phyloP scores from a whole-genome alignment of 108 stramenopile species.

The Licmophora abbreviata region DNA sequence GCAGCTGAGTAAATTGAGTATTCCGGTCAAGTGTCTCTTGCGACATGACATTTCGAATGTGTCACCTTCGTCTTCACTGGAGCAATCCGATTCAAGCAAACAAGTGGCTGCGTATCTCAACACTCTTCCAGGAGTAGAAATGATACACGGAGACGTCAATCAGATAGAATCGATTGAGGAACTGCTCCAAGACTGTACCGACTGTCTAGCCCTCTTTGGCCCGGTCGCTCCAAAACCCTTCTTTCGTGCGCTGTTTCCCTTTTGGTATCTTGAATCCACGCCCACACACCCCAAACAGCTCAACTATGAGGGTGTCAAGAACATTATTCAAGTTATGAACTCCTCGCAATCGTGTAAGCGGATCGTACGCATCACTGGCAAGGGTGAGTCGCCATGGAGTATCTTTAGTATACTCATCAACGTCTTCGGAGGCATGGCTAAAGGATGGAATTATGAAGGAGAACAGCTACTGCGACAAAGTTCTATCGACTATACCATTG shows the following conservation, averaged over 20 bases:
- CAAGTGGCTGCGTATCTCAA: conserved; percentile 32
- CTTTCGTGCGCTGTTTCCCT: conserved; percentile 20
- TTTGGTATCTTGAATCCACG: conserved; percentile 31
- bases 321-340: conserved; percentile 34
- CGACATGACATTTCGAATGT: conserved; percentile 26
- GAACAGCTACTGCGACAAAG: conserved; percentile 41
- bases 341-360: conserved; percentile 23
- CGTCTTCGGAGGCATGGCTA: conserved; percentile 61
- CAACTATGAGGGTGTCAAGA: conserved; percentile 59
- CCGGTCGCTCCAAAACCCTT: conserved; percentile 20
- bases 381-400: conserved; percentile 52
- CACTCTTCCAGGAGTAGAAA: conserved; percentile 20
- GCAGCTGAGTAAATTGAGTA: conserved; percentile 12
- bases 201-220: conserved; percentile 34
- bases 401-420: conserved; percentile 65
- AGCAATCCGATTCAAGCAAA: conserved; percentile 1
- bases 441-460: conserved; percentile 80
- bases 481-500: conserved; percentile 56
- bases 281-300: conserved; percentile 50
- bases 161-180: conserved; percentile 16
- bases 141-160: conserved; percentile 42
- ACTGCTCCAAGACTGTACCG: conserved; percentile 42
- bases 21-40: conserved; percentile 21
- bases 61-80: conserved; percentile 4
- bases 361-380: conserved; percentile 71